Evolutionary conservation across 257 asterid genomes (phyloP), one percentile per base, ranked within the genome.

Genomic region (Cinchona pubescens): DNA sequence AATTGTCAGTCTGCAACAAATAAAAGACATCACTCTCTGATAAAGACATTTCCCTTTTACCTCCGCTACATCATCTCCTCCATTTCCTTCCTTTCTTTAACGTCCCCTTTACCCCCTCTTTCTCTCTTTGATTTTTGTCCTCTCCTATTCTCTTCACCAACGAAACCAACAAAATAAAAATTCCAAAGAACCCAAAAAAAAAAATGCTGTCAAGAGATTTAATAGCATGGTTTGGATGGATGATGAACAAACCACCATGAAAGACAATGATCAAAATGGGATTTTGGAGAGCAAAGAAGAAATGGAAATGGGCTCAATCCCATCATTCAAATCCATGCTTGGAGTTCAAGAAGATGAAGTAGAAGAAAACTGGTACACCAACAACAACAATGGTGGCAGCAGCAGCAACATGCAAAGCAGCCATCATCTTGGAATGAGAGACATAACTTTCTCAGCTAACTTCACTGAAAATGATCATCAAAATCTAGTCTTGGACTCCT

Each of bases 201-300:
- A 69, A 77, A 69, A 89, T 92, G 97, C 45, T 94, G 67, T 86
- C 93, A 3, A 82, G 93, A 75, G 86, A n/a, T n/a, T 82, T 49
- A 89, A 88, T 19, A 87, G 94, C 82, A 81, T 90, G 87, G 89
- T 69, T 21, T 93, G 98, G 96, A 86, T 87, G 85, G 96, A 91
- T 73, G 93, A 82, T 30, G 85, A 83, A 8, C 63, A 9, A 48
- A 85, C 63, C 53, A 72, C 64, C 73, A 73, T 70, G 78, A 73
- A 32, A 74, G 25, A 25, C 38, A 74, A 61, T 38, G 46, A 37
- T 38, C 74, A 30, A 15, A 30, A 16, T 34, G 88, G 73, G 15
- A 83, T 46, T 0, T 1, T 75, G 49, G 77, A 56, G 45, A 79
- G 76, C 79, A 85, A 84, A 48, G 83, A 86, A 34, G 91, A 85